Conservation (phyloP, 2,329 filamentous ascomycete genomes). For the Aureobasidium sp. region DNA sequence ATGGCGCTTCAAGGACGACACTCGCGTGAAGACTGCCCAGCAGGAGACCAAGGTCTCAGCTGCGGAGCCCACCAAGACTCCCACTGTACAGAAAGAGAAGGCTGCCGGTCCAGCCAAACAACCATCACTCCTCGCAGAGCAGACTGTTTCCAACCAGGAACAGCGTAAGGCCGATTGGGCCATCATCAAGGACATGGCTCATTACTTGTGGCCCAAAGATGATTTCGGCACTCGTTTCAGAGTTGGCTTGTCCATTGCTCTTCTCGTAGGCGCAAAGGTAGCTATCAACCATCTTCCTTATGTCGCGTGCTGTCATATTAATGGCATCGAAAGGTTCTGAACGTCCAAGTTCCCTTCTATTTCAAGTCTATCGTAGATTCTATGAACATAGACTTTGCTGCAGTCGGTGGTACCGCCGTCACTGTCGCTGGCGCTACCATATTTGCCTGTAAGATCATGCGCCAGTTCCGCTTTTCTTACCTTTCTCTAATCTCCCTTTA, state of each 20-base stretch:
- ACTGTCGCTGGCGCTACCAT: slow-evolving; percentile 91
- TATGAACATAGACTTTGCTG: slow-evolving; percentile 92
- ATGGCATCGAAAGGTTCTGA: slow-evolving; percentile 55
- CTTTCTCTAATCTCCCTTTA: slow-evolving; percentile 24
- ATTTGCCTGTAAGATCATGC: slow-evolving; percentile 58
- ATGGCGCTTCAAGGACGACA: slow-evolving; percentile 36
- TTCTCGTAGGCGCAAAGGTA: slow-evolving; percentile 83
- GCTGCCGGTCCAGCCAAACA: slow-evolving; percentile 17
- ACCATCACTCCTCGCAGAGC: slow-evolving; percentile 53
- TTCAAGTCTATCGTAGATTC: slow-evolving; percentile 97
- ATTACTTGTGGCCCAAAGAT: slow-evolving; percentile 91
- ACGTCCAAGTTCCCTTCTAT: slow-evolving; percentile 97
- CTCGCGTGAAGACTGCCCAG: slow-evolving; percentile 23
- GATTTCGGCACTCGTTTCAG: slow-evolving; percentile 74
- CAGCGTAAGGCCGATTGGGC: slow-evolving; percentile 97
- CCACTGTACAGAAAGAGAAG: slow-evolving; percentile 28
- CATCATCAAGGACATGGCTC: slow-evolving; percentile 96
- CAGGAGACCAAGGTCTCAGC: slow-evolving; percentile 24
- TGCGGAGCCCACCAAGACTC: slow-evolving; percentile 30
- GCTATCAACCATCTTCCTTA: slow-evolving; percentile 19
- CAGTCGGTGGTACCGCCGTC: slow-evolving; percentile 78
- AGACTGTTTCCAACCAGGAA: slow-evolving; percentile 66
- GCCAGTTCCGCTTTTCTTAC: neutral
- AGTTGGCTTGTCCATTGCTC: slow-evolving; percentile 73
- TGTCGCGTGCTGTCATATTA: slow-evolving; percentile 20